These are phyloP conservation scores for Alectoria sarmentosa DNA, from an alignment of 495 filamentous ascomycete species.

Conservation along the genomic window DNA sequence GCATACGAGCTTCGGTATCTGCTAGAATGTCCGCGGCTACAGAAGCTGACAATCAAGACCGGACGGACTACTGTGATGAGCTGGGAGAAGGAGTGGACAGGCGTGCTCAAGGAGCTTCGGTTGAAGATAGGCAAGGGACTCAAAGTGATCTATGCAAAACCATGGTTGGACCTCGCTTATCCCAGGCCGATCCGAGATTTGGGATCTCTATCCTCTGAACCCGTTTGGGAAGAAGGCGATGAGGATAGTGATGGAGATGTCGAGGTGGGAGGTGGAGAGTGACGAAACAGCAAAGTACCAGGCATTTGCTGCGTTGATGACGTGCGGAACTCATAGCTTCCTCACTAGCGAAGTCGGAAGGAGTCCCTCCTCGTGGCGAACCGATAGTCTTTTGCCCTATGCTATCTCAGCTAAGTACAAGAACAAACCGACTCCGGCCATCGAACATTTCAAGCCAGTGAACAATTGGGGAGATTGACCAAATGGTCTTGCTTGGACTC, in stretches of 20 bases:
- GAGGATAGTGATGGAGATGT: background rate
- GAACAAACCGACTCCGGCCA: too few species aligned
- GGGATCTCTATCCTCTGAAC: fast-evolving
- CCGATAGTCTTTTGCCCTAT: background rate
- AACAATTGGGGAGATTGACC: too few species aligned
- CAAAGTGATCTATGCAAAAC: background rate
- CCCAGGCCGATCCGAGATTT: background rate
- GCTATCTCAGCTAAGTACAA: too few species aligned
- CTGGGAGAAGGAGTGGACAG: conserved; percentile 1
- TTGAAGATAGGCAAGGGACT: background rate
- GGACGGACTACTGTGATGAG: background rate
- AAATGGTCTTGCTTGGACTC: background rate
- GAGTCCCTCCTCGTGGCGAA: background rate
- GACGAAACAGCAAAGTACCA: background rate
- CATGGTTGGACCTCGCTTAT: background rate
- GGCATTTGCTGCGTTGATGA: background rate
- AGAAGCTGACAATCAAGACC: background rate
- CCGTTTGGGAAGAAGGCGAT: too few species aligned
- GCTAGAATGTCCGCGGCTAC: background rate
- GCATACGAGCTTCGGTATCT: background rate
- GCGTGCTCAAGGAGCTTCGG: background rate
- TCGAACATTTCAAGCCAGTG: too few species aligned
- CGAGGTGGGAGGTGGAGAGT: background rate
- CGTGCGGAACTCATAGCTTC: background rate
- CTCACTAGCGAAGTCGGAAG: background rate